Percentiles rank a stretch among this genome's conserved stretches.
Evolutionary conservation across 2,329 filamentous ascomycete genomes (phyloP).

Genomic region (Ceratocystis harringtonii): DNA sequence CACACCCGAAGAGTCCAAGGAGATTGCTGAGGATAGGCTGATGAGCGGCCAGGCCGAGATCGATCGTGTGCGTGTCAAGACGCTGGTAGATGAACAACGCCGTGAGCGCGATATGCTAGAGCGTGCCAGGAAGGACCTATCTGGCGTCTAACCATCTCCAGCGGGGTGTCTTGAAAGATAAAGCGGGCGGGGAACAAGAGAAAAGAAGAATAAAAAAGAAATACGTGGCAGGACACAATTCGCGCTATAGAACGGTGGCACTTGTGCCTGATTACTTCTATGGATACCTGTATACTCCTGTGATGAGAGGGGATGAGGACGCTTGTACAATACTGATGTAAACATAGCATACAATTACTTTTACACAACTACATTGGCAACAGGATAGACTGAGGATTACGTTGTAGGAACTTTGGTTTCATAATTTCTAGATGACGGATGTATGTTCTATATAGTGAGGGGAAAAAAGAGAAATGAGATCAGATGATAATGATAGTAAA

Average conservation of each 20-base stretch:
- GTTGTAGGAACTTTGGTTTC: neutral
- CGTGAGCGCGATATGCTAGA: constrained; percentile 15
- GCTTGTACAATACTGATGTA: constrained; percentile 3
- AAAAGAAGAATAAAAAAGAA: constrained; percentile 32
- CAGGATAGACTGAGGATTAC: neutral
- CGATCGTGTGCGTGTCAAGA: constrained; percentile 12
- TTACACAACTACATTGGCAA: neutral
- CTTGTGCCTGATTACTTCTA: neutral
- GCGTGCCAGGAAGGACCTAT: constrained; percentile 14
- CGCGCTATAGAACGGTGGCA: constrained; percentile 42
- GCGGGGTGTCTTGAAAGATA: neutral
- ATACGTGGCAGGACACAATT: constrained; percentile 40
- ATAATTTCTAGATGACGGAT: neutral
- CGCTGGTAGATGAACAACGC: constrained; percentile 11
- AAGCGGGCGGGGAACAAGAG: constrained; percentile 29
- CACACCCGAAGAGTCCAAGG: constrained; percentile 42
- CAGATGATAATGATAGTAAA: neutral
- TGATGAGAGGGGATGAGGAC: neutral
- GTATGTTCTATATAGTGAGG: neutral
- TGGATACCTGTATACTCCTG: neutral
- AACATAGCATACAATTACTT: constrained; percentile 3
- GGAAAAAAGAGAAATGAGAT: neutral
- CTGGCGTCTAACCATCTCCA: constrained; percentile 23
- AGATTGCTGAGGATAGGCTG: constrained; percentile 23
- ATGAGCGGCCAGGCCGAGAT: constrained; percentile 3